Conservation (phyloP, 2,329 filamentous ascomycete genomes). For the Knoxdaviesia capensis region DNA sequence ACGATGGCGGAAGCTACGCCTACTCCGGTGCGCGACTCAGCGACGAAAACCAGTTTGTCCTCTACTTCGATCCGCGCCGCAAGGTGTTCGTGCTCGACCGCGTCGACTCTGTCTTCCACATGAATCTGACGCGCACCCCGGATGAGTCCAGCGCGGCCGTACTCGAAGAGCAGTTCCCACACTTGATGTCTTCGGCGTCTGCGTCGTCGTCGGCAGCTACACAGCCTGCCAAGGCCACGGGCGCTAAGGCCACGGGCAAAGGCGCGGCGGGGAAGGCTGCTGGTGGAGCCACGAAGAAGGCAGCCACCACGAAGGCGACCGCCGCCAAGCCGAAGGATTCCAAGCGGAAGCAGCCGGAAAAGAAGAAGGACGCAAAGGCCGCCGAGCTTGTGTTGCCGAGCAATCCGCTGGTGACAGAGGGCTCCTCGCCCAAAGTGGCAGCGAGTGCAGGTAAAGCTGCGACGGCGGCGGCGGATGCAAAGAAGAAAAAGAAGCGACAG, state of each 20-base stretch:
- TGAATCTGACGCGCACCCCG: constrained; percentile 61
- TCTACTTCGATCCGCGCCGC: constrained; percentile 56
- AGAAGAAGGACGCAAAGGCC: constrained; percentile 17
- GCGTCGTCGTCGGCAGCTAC: not conserved
- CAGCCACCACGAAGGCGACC: constrained; percentile 8
- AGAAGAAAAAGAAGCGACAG: constrained; percentile 13
- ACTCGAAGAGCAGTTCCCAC: constrained; percentile 46
- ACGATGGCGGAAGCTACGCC: constrained; percentile 34
- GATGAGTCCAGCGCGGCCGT: constrained; percentile 41
- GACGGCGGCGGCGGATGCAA: constrained; percentile 6
- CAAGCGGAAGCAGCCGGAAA: constrained; percentile 13
- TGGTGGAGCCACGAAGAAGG: constrained; percentile 4
- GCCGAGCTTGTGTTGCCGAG: constrained; percentile 16
- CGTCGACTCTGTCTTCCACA: constrained; percentile 63
- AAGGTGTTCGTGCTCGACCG: constrained; percentile 68
- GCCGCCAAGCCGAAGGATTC: constrained; percentile 11
- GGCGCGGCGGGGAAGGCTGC: constrained; percentile 2
- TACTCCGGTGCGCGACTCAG: constrained; percentile 39
- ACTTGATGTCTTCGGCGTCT: constrained; percentile 24
- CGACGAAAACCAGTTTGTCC: constrained; percentile 36
- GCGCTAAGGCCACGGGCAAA: constrained; percentile 2
- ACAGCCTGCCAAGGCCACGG: constrained; percentile 2
- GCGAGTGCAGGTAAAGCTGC: not conserved
- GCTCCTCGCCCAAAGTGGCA: constrained; percentile 6
- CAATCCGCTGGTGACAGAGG: constrained; percentile 7